Percentiles rank a stretch among this genome's conserved stretches.
These are phyloP conservation scores for Yarrowia osloensis DNA, from an alignment of 805 yeast species.

Conservation along the genomic window DNA sequence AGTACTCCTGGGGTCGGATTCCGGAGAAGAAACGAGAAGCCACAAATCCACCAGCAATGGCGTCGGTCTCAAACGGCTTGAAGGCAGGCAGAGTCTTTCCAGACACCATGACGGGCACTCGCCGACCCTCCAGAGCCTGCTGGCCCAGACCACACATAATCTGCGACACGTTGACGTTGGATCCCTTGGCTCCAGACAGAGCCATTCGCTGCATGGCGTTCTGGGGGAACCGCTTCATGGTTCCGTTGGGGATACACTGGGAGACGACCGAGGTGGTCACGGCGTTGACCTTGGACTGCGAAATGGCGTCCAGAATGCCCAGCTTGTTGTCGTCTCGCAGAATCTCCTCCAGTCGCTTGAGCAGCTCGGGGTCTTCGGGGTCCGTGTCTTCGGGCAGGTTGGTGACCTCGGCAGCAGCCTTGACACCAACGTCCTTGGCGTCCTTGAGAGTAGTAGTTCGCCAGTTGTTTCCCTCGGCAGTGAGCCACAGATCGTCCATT, in stretches of 20 bases:
- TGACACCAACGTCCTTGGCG: conserved; percentile 79
- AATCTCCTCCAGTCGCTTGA: conserved; percentile 89
- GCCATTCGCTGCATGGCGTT: conserved; percentile 99
- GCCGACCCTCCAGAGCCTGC: conserved; percentile 98
- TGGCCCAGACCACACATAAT: conserved; percentile 99
- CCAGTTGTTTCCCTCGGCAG: conserved; percentile 87
- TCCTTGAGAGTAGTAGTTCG: conserved; percentile 78
- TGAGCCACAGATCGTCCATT: conserved; percentile 96
- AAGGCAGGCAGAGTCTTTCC: conserved; percentile 97
- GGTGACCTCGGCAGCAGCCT: conserved; percentile 93
- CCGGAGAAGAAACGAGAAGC: conserved; percentile 97
- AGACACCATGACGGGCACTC: conserved; percentile 98
- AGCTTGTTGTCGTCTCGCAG: conserved; percentile 89
- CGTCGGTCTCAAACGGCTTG: conserved; percentile 94
- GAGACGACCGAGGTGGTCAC: conserved; percentile 94
- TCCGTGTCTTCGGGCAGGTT: conserved; percentile 59
- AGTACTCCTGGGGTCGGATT: conserved; percentile 96
- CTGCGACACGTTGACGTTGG: conserved; percentile 96
- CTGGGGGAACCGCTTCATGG: conserved; percentile 92
- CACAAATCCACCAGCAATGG: conserved; percentile 97
- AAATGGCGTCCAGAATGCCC: conserved; percentile 92
- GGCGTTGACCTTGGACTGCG: conserved; percentile 87
- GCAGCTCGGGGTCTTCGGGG: conserved; percentile 70
- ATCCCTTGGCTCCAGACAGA: conserved; percentile 98
- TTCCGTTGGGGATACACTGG: conserved; percentile 93